A percentile compares a stretch with the other conserved stretches of the same genome.
phyloP scores from a whole-genome alignment of 73 alveolate species.

The Symbiodinium pilosum region DNA sequence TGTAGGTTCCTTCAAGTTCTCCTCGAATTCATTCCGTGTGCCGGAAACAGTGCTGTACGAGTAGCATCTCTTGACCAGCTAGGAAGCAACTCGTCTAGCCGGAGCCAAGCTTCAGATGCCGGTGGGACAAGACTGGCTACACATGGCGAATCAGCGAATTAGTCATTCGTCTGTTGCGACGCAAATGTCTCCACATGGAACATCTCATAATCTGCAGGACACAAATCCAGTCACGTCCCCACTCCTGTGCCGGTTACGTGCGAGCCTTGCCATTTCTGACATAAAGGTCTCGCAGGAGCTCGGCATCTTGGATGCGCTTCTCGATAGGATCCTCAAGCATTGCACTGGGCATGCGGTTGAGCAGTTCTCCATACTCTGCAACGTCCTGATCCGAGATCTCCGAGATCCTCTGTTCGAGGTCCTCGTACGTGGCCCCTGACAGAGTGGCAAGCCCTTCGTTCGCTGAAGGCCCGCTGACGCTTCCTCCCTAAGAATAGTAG shows the following conservation, averaged over 20 bases:
- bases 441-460: not conserved
- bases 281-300: constrained; percentile 93
- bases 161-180: too few species aligned
- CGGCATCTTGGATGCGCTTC: constrained; percentile 88
- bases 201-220: too few species aligned
- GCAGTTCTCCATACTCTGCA: not conserved
- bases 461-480: not conserved
- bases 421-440: constrained; percentile 60
- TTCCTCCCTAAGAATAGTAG: too few species aligned
- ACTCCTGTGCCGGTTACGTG: too few species aligned
- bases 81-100: not conserved
- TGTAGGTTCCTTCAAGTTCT: too few species aligned
- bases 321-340: constrained; percentile 48
- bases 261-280: constrained; percentile 92
- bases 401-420: constrained; percentile 62
- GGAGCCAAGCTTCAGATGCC: not conserved
- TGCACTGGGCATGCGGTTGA: not conserved
- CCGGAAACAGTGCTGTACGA: too few species aligned
- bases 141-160: too few species aligned
- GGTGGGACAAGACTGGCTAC: too few species aligned
- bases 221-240: too few species aligned
- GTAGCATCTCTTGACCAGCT: too few species aligned
- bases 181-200: too few species aligned
- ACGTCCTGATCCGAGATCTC: constrained; percentile 59
- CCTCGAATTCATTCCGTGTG: too few species aligned